Evolutionary conservation across 2,329 filamentous ascomycete genomes (phyloP).

Genomic region (Cryphonectria radicalis): DNA sequence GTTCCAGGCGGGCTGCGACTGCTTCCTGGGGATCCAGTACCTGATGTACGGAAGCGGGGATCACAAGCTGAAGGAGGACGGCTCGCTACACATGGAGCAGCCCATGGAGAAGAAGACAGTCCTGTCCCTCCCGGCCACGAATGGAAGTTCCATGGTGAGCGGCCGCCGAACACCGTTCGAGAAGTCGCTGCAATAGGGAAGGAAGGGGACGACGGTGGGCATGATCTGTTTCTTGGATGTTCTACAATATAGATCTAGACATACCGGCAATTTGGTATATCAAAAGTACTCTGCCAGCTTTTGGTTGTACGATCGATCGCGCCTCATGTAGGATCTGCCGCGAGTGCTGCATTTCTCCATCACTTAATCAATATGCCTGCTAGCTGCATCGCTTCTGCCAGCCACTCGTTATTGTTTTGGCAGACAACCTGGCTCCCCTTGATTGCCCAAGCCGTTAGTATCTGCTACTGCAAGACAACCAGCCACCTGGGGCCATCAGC

Average conservation of each 20-base stretch:
- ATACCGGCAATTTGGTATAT: conserved; percentile 6
- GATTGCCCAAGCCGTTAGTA: conserved; percentile 33
- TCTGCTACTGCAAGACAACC: conserved; percentile 34
- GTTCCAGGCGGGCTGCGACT: conserved; percentile 79
- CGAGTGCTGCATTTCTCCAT: not conserved
- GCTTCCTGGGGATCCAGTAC: conserved; percentile 75
- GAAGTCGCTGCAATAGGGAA: conserved; percentile 22
- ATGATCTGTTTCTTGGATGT: not conserved
- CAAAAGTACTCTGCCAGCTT: not conserved
- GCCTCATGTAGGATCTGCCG: not conserved
- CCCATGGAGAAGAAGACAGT: conserved; percentile 31
- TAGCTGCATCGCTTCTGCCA: not conserved
- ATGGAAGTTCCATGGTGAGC: conserved; percentile 29
- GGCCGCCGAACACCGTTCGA: conserved; percentile 30
- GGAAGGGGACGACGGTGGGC: too few species aligned
- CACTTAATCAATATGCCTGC: not conserved
- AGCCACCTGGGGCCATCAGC: conserved; percentile 21
- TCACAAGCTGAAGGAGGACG: conserved; percentile 40
- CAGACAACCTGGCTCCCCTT: not conserved
- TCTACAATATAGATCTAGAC: conserved; percentile 12
- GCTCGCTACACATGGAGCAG: not conserved
- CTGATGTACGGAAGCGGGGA: conserved; percentile 66
- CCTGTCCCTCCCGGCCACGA: conserved; percentile 11
- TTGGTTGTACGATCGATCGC: not conserved
- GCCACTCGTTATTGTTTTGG: not conserved